Percentiles rank a stretch among this genome's conserved stretches.
These are phyloP conservation scores for Podospora comata DNA, from an alignment of 495 filamentous ascomycete species.

Conservation along the genomic window DNA sequence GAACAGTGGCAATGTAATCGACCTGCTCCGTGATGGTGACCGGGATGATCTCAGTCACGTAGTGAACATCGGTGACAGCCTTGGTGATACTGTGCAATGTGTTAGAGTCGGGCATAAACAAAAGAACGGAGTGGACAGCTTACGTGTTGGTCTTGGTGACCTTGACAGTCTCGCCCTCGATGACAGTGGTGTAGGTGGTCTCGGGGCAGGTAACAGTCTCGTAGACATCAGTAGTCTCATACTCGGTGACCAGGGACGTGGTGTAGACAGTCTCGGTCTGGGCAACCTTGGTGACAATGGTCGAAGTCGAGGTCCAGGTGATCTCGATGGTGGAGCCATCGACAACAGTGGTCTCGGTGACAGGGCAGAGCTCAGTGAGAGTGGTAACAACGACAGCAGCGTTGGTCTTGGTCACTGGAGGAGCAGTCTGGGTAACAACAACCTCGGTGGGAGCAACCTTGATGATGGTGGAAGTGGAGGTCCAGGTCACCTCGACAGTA, in stretches of 20 bases:
- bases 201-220: constrained; percentile 44
- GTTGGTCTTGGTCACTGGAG: constrained; percentile 40
- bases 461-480: constrained; percentile 39
- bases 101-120: neutral
- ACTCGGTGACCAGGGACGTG: constrained; percentile 37
- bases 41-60: constrained; percentile 25
- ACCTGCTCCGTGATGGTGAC: constrained; percentile 25
- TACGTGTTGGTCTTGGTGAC: constrained; percentile 45
- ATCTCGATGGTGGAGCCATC: constrained; percentile 41
- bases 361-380: constrained; percentile 40
- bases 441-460: constrained; percentile 25
- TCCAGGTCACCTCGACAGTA: constrained; percentile 43
- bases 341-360: constrained; percentile 45
- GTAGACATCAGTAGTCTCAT: constrained; percentile 41
- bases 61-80: constrained; percentile 29
- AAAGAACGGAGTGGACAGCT: neutral
- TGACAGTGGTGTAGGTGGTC: constrained; percentile 42
- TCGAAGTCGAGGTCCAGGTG: constrained; percentile 43
- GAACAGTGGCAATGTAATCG: constrained; percentile 15
- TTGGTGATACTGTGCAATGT: constrained; percentile 28
- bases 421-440: constrained; percentile 35
- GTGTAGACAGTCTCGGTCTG: constrained; percentile 34
- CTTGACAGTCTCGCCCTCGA: constrained; percentile 38
- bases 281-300: constrained; percentile 28
- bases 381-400: constrained; percentile 38